Percentiles rank a stretch among this genome's conserved stretches.
Conservation (phyloP, 1,139 yeast species). For the Hyphopichia fennica region DNA sequence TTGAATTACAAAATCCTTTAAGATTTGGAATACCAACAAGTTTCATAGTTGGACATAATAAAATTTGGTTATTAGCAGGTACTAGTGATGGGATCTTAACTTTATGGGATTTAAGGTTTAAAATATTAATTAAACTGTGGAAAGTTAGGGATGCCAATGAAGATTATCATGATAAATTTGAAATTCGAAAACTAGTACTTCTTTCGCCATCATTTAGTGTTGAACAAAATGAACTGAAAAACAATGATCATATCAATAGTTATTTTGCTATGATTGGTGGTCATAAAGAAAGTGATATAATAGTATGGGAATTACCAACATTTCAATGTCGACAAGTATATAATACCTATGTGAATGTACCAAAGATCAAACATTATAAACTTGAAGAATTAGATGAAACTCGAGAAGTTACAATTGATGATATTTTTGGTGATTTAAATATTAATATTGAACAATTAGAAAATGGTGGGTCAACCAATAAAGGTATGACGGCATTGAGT, state of each 20-base stretch:
- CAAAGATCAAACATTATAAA: slow-evolving; percentile 34
- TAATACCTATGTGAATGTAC: slow-evolving; percentile 29
- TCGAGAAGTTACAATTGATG: slow-evolving; percentile 19
- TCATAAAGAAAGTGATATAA: slow-evolving; percentile 55
- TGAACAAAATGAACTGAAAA: not conserved
- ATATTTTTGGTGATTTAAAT: slow-evolving; percentile 15
- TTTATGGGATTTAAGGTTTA: slow-evolving; percentile 81
- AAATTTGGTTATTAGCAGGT: slow-evolving; percentile 70
- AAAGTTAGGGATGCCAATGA: slow-evolving; percentile 30
- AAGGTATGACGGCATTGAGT: slow-evolving; percentile 15
- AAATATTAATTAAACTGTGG: slow-evolving; percentile 61
- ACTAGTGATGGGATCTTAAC: slow-evolving; percentile 71
- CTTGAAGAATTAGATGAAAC: slow-evolving; percentile 28
- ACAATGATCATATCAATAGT: slow-evolving; percentile 13
- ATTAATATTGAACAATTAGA: slow-evolving; percentile 11
- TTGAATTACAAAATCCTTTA: slow-evolving; percentile 53
- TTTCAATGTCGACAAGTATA: slow-evolving; percentile 62
- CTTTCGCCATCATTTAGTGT: slow-evolving; percentile 35
- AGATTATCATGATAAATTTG: slow-evolving; percentile 19
- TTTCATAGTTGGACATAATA: slow-evolving; percentile 53
- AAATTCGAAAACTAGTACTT: slow-evolving; percentile 45
- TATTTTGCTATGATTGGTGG: slow-evolving; percentile 67
- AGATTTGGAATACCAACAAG: slow-evolving; percentile 66
- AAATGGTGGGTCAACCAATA: slow-evolving; percentile 4
- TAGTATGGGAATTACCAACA: slow-evolving; percentile 76